A percentile compares a stretch with the other conserved stretches of the same genome.
These are phyloP conservation scores for Kwoniella botswanensis DNA, from an alignment of 768 basidiomycete genomes.

Conservation along the genomic window DNA sequence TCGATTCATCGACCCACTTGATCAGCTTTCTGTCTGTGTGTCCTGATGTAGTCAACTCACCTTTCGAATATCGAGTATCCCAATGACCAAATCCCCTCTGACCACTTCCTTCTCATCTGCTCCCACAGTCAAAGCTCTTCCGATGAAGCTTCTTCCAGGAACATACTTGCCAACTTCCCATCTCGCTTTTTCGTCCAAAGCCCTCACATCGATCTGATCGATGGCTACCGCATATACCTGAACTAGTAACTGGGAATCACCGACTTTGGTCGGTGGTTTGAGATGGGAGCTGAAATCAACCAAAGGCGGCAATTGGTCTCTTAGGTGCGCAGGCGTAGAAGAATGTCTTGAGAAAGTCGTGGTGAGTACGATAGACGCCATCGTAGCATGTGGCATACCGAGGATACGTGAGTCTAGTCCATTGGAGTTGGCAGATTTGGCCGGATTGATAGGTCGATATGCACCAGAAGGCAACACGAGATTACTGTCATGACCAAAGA, in stretches of 20 bases:
- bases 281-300: conserved; percentile 72
- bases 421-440: conserved; percentile 52
- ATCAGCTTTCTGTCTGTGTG: too few species aligned
- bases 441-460: conserved; percentile 59
- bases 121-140: conserved; percentile 79
- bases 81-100: conserved; percentile 86
- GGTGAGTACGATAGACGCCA: conserved; percentile 71
- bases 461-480: conserved; percentile 63
- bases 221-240: conserved; percentile 90
- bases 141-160: conserved; percentile 85
- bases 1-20: background rate
- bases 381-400: conserved; percentile 82
- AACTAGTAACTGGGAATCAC: conserved; percentile 72
- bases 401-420: conserved; percentile 74
- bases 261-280: conserved; percentile 74
- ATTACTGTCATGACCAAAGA: conserved; percentile 46
- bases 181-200: conserved; percentile 55
- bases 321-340: conserved; percentile 57
- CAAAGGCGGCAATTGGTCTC: conserved; percentile 53
- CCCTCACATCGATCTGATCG: conserved; percentile 74
- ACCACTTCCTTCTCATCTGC: conserved; percentile 74
- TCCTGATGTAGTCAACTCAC: conserved; percentile 60
- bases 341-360: conserved; percentile 25
- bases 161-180: conserved; percentile 67
- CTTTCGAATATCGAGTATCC: conserved; percentile 77